Evolutionary conservation across 495 filamentous ascomycete genomes (phyloP).

Genomic region (Corynascus novoguineensis): DNA sequence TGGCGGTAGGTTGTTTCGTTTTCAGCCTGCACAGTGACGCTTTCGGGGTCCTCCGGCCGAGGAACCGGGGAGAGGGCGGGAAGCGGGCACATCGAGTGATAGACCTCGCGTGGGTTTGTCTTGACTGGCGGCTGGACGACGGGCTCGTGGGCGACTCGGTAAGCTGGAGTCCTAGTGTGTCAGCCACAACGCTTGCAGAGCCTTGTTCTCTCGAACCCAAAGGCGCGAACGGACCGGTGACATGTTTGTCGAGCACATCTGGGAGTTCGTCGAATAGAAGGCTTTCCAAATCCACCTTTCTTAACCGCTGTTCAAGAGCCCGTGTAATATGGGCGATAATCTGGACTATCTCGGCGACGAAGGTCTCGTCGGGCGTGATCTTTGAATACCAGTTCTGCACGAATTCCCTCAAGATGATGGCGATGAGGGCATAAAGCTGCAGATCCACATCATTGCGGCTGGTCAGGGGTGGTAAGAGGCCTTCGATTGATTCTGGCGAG

Average conservation of each 20-base stretch:
- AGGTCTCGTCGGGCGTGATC: slow-evolving; percentile 81
- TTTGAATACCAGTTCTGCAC: slow-evolving; percentile 88
- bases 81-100: slow-evolving; percentile 77
- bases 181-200: slow-evolving; percentile 13
- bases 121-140: slow-evolving; percentile 50
- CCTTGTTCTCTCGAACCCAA: background rate
- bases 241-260: slow-evolving; percentile 70
- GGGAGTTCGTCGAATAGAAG: slow-evolving; percentile 86
- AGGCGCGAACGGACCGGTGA: slow-evolving; percentile 57
- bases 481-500: slow-evolving; percentile 53
- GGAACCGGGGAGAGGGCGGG: slow-evolving; percentile 75
- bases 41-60: slow-evolving; percentile 44
- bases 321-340: slow-evolving; percentile 87
- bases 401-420: slow-evolving; percentile 81
- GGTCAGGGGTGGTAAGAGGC: slow-evolving; percentile 83
- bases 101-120: slow-evolving; percentile 60
- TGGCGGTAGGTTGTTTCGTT: slow-evolving; percentile 80
- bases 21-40: slow-evolving; percentile 54
- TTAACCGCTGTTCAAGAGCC: slow-evolving; percentile 75
- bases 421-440: slow-evolving; percentile 85
- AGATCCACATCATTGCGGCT: slow-evolving; percentile 88
- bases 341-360: slow-evolving; percentile 79
- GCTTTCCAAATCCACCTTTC: slow-evolving; percentile 74
- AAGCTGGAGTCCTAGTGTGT: slow-evolving; percentile 39
- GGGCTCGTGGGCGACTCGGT: slow-evolving; percentile 48